Conservation (phyloP, 2,329 filamentous ascomycete genomes). For the Lithohypha guttulata region DNA sequence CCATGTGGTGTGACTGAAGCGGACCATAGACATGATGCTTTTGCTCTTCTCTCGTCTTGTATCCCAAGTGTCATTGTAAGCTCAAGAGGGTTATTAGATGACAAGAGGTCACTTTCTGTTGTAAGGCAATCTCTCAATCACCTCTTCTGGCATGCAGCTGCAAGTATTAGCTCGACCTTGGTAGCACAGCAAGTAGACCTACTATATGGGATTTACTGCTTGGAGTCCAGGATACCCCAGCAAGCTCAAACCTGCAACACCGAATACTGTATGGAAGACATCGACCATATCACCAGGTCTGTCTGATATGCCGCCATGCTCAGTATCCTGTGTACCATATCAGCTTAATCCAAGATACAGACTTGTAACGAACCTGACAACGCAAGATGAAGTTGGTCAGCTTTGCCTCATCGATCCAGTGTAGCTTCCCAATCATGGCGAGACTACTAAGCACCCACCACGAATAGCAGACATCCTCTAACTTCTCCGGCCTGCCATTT, state of each 20-base stretch:
- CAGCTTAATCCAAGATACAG: slow-evolving; percentile 6
- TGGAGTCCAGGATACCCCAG: slow-evolving; percentile 65
- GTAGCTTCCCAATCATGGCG: slow-evolving; percentile 72
- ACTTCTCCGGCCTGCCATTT: slow-evolving; percentile 89
- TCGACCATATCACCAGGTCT: slow-evolving; percentile 90
- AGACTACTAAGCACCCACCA: slow-evolving; percentile 97
- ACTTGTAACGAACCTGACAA: slow-evolving; percentile 51
- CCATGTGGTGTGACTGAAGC: slow-evolving; percentile 26
- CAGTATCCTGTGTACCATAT: slow-evolving; percentile 48
- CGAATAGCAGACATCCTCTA: slow-evolving; percentile 95
- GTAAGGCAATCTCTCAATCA: slow-evolving; percentile 42
- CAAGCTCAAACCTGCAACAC: slow-evolving; percentile 76
- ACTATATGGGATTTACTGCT: slow-evolving; percentile 82
- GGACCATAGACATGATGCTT: slow-evolving; percentile 19
- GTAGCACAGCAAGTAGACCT: slow-evolving; percentile 25
- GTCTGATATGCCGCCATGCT: slow-evolving; percentile 78
- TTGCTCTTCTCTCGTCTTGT: slow-evolving; percentile 57
- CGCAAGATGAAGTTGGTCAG: slow-evolving; percentile 71
- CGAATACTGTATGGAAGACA: slow-evolving; percentile 91
- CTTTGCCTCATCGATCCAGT: slow-evolving; percentile 85
- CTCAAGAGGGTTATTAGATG: slow-evolving; percentile 59
- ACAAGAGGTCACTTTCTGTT: slow-evolving; percentile 42
- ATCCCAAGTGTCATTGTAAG: slow-evolving; percentile 50
- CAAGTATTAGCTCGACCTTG: slow-evolving; percentile 17
- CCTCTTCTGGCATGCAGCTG: slow-evolving; percentile 61